phyloP scores from a whole-genome alignment of 257 asterid genomes.

The Salvia splendens region DNA sequence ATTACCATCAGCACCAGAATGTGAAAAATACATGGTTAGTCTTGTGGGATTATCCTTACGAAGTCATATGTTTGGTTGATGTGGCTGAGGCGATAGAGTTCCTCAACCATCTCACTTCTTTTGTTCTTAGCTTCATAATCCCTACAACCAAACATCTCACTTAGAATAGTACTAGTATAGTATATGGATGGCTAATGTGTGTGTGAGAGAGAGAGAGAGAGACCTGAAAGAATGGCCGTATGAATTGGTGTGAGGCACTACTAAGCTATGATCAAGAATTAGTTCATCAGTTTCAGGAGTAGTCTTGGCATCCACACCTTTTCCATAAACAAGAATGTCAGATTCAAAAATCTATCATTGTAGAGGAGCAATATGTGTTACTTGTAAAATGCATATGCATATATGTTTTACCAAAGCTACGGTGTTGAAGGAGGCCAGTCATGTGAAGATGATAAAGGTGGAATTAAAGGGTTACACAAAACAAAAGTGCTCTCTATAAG shows the following conservation, averaged over 20 bases:
- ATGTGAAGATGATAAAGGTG: too few relatives aligned
- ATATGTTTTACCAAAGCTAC: too few relatives aligned
- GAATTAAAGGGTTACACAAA: too few relatives aligned
- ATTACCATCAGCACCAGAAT: too few relatives aligned
- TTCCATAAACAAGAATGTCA: neutral
- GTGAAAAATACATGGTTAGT: too few relatives aligned
- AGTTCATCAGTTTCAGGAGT: constrained; percentile 35
- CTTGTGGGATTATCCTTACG: constrained; percentile 40
- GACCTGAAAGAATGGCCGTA: constrained; percentile 65
- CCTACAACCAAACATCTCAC: constrained; percentile 30
- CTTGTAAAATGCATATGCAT: too few relatives aligned
- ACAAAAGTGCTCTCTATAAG: too few relatives aligned
- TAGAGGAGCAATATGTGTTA: too few relatives aligned
- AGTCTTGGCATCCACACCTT: constrained; percentile 28
- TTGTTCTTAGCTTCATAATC: constrained; percentile 59
- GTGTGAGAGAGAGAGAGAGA: neutral
- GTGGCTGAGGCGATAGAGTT: constrained; percentile 66
- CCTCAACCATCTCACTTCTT: constrained; percentile 62
- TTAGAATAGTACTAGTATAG: too few relatives aligned
- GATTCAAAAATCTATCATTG: too few relatives aligned
- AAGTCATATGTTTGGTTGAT: constrained; percentile 65
- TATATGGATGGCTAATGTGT: neutral
- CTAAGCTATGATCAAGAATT: constrained; percentile 56
- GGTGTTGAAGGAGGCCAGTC: too few relatives aligned
- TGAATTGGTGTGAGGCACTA: constrained; percentile 49